Evolutionary conservation across 2,329 filamentous ascomycete species (phyloP).

Genomic region (Cryphonectria nitschkei): DNA sequence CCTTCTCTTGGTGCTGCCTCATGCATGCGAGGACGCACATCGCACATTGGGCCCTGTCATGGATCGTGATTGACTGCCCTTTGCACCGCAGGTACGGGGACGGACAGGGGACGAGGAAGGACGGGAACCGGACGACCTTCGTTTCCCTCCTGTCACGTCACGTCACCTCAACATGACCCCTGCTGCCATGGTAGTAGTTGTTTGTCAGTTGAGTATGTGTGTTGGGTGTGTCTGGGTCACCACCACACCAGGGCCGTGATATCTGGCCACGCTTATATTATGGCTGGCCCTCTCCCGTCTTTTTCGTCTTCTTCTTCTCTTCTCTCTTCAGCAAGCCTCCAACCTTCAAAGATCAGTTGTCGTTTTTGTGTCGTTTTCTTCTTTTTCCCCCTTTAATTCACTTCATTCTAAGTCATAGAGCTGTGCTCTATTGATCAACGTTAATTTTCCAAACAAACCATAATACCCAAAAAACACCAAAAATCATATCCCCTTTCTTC

Average conservation of each 20-base stretch:
- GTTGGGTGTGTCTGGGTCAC: constrained; percentile 29
- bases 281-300: constrained; percentile 41
- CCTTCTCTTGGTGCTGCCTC: constrained; percentile 12
- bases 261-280: constrained; percentile 46
- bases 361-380: constrained; percentile 47
- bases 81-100: constrained; percentile 20
- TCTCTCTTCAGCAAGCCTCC: constrained; percentile 68
- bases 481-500: constrained; percentile 34
- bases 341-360: constrained; percentile 57
- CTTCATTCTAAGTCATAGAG: constrained; percentile 35
- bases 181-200: constrained; percentile 15
- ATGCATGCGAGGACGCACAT: constrained; percentile 27
- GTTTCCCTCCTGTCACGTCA: constrained; percentile 19
- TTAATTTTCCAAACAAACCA: constrained; percentile 29
- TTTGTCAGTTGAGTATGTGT: not conserved
- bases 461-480: constrained; percentile 27
- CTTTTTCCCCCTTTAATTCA: constrained; percentile 37
- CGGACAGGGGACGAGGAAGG: constrained; percentile 1
- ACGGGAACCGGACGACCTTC: no score
- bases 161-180: constrained; percentile 23
- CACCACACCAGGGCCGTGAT: constrained; percentile 37
- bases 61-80: constrained; percentile 22
- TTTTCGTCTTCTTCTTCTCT: constrained; percentile 42
- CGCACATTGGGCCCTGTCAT: constrained; percentile 5
- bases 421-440: constrained; percentile 41